Percentiles rank a stretch among this genome's conserved stretches.
These are phyloP conservation scores for Thuja plicata DNA, from an alignment of 83 land plant species.

Conservation along the genomic window DNA sequence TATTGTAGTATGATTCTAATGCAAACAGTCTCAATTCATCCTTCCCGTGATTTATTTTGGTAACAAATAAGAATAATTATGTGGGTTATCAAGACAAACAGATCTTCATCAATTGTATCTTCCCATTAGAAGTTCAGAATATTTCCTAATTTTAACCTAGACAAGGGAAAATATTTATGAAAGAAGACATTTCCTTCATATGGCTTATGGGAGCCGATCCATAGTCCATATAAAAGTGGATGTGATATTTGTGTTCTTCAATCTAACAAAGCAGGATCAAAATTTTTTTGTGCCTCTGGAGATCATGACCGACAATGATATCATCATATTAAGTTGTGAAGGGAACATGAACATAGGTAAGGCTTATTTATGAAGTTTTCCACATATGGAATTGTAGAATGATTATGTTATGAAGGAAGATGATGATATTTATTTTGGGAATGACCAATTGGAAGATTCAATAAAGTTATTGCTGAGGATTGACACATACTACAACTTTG, in stretches of 20 bases:
- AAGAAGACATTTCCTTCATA: no score
- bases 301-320: slow-evolving; percentile 38
- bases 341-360: slow-evolving; percentile 25
- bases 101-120: neutral
- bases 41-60: neutral
- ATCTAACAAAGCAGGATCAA: slow-evolving; percentile 28
- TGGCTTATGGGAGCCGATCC: no score
- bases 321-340: slow-evolving; percentile 31
- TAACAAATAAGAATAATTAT: neutral
- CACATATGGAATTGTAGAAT: slow-evolving; percentile 15
- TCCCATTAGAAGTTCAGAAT: no score
- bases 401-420: slow-evolving; percentile 26
- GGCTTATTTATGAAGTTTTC: slow-evolving; percentile 28
- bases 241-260: slow-evolving; percentile 30
- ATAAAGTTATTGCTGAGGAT: no score
- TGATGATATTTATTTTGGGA: neutral
- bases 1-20: no score
- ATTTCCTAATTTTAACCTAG: neutral
- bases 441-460: no score
- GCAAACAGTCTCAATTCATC: neutral
- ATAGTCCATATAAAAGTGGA: neutral
- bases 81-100: neutral
- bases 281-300: slow-evolving; percentile 29
- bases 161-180: neutral
- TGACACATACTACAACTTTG: neutral